A percentile compares a stretch with the other conserved stretches of the same genome.
Conservation (phyloP, 768 basidiomycete species). For the Macrocybe gigantea region DNA sequence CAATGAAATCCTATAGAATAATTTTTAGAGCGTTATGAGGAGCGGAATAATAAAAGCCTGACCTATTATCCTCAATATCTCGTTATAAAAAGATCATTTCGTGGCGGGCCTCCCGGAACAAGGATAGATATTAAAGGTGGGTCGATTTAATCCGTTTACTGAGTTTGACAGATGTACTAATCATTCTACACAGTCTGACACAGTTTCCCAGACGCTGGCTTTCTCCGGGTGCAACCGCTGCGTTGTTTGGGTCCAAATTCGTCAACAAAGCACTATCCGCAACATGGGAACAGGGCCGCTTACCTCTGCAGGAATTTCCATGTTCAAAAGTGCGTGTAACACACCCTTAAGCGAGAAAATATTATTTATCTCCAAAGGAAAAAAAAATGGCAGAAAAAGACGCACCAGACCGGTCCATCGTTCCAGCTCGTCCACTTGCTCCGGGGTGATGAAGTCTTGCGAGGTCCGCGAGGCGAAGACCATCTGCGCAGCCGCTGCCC, state of each 20-base stretch:
- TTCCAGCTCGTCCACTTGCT: conserved; percentile 54
- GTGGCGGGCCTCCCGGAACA: too few relatives aligned
- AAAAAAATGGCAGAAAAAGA: conserved; percentile 1
- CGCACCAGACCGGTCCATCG: conserved; percentile 50
- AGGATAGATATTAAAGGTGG: too few relatives aligned
- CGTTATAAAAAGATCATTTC: too few relatives aligned
- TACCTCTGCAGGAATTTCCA: conserved; percentile 47
- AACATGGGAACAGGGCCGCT: conserved; percentile 15
- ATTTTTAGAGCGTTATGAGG: too few relatives aligned
- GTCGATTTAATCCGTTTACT: conserved; percentile 5
- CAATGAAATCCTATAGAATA: too few relatives aligned
- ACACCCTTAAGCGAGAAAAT: conserved; percentile 31
- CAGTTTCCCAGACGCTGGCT: conserved; percentile 53
- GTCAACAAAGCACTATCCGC: conserved; percentile 6
- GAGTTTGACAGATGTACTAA: conserved; percentile 4
- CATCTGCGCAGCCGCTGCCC: conserved; percentile 78
- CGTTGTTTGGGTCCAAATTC: neutral
- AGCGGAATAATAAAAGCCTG: too few relatives aligned
- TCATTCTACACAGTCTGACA: conserved; percentile 8
- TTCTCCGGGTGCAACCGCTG: conserved; percentile 48
- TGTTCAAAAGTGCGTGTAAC: conserved; percentile 47
- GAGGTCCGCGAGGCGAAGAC: conserved; percentile 74
- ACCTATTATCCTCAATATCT: too few relatives aligned
- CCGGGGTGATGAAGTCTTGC: conserved; percentile 69
- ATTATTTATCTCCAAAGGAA: conserved; percentile 7